These are phyloP conservation scores for Lophium mytilinum DNA, from an alignment of 495 filamentous ascomycete species.

Conservation along the genomic window DNA sequence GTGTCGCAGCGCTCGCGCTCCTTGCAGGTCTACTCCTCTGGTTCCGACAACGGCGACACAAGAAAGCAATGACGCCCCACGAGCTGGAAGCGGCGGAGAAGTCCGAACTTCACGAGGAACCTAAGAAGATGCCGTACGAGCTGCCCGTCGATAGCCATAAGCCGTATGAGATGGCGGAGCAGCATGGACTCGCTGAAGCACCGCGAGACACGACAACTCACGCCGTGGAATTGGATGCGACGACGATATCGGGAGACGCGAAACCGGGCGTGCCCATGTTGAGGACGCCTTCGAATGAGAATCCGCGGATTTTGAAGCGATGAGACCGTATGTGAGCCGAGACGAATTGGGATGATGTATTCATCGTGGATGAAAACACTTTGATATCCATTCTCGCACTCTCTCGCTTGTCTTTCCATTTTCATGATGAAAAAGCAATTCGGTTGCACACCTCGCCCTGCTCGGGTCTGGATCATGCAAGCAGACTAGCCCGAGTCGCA, in stretches of 20 bases:
- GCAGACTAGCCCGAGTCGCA: too few species aligned
- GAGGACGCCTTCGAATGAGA: neutral
- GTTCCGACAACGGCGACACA: conserved; percentile 33
- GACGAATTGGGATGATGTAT: too few species aligned
- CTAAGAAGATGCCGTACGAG: neutral
- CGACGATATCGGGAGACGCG: neutral
- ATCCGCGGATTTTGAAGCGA: too few species aligned
- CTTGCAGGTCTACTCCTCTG: conserved; percentile 36
- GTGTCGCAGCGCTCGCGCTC: conserved; percentile 33
- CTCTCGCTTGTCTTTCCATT: too few species aligned
- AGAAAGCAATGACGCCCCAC: neutral
- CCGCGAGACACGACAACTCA: neutral
- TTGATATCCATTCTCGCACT: too few species aligned
- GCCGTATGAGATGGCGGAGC: neutral
- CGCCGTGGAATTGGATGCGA: neutral
- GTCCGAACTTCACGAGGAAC: neutral
- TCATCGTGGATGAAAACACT: too few species aligned
- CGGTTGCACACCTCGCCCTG: too few species aligned
- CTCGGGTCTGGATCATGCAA: too few species aligned
- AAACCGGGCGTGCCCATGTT: neutral
- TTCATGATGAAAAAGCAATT: too few species aligned
- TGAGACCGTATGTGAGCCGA: too few species aligned
- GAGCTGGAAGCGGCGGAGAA: neutral
- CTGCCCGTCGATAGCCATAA: neutral
- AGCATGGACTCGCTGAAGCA: neutral